Base-by-base conservation (phyloP, 169 alveolate species). In the Plasmodium vinckei region DNA sequence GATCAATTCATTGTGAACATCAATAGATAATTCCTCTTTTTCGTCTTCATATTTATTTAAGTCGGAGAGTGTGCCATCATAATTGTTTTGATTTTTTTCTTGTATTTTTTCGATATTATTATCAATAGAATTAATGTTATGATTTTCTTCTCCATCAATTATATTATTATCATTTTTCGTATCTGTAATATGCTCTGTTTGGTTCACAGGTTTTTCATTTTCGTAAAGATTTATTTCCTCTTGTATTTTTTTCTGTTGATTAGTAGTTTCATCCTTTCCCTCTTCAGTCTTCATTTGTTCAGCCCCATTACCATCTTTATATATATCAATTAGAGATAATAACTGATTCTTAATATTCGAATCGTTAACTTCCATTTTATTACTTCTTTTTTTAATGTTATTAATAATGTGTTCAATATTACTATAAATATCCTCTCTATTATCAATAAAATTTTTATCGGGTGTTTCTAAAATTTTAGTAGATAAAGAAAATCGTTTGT, bases 311-410 rank as follows among this genome's bases (percentile, higher is more conserved):
- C 54, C 84, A 42, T 44, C 53, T 65, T 67, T 65, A 59, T 82
- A 82, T 51, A 82, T 82, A 54, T 82, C 90, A 9, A 82, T 82
- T 6, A 82, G 61, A 42, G 90, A 82, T 54, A 82, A 47, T 17
- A 82, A 23, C 25, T 82, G 90, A 61, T 82, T 82, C 46, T 82
- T 82, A 65, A 82, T 67, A 67, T 82, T 82, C 49, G 90, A 23
- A 47, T 82, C 90, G 49, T 82, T 54, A 67, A 82, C 56, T 54
- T 59, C 46, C 19, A 54, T 53, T 19, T 39, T 65, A 23, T 27
- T 65, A 61, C 68, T 82, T 60, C 72, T 82, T 51, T 82, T 82
- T 47, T 67, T 82, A 56, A 82, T 82, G 17, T 67, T 59, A 15
- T 68, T 56, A 49, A 61, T 46, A 54, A 82, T 67, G 57, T 25